Evolutionary conservation across 495 filamentous ascomycete genomes (phyloP).

Genomic region (Daldinia loculata): DNA sequence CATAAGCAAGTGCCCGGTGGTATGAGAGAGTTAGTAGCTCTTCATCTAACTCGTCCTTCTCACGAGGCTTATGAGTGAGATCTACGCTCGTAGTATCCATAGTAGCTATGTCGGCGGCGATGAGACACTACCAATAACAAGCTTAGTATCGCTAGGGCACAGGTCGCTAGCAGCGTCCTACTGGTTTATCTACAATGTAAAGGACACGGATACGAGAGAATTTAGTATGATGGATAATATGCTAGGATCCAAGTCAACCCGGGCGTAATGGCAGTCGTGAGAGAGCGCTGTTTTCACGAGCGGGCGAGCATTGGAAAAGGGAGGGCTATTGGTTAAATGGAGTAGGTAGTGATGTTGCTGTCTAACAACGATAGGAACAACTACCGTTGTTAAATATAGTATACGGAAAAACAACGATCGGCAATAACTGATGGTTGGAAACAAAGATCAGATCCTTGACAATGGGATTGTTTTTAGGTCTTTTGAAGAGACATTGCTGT

Average conservation of each 20-base stretch:
- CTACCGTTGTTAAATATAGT: neutral
- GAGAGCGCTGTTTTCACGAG: neutral
- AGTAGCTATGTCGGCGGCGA: neutral
- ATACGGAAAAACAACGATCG: neutral
- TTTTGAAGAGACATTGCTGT: neutral
- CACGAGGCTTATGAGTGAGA: neutral
- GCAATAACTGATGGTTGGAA: neutral
- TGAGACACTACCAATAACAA: neutral
- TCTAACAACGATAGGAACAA: neutral
- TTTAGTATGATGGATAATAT: neutral
- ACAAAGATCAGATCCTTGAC: neutral
- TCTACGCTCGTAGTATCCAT: neutral
- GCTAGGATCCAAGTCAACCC: neutral
- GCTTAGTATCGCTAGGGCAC: neutral
- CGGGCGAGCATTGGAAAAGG: neutral
- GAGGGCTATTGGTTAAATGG: neutral
- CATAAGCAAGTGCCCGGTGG: conserved; percentile 24
- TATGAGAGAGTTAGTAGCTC: neutral
- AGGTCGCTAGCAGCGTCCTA: too few species aligned
- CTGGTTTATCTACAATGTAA: neutral
- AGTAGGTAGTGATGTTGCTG: neutral
- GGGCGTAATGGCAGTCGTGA: neutral
- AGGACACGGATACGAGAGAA: neutral
- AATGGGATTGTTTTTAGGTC: neutral
- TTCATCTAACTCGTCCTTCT: neutral